Evolutionary conservation across 1,284 basidiomycete genomes (phyloP).

Genomic region (Schizophyllum amplum): DNA sequence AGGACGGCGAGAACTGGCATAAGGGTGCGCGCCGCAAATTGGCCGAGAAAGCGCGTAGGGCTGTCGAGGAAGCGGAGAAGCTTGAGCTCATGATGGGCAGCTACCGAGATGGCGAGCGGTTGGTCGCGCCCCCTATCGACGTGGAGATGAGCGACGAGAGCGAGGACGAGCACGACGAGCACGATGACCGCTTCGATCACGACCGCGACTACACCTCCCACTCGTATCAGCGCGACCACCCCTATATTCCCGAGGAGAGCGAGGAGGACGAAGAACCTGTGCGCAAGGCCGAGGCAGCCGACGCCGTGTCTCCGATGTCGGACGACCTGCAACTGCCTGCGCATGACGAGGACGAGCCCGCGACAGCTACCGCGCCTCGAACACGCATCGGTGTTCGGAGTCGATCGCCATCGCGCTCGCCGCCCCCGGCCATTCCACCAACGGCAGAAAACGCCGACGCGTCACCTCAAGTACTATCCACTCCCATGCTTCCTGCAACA

Average conservation of each 20-base stretch:
- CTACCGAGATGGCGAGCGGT: constrained; percentile 19
- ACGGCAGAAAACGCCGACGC: constrained; percentile 6
- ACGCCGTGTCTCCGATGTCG: constrained; percentile 12
- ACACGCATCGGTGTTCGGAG: constrained; percentile 11
- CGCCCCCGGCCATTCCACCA: constrained; percentile 15
- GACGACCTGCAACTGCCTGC: too few relatives aligned
- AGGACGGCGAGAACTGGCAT: constrained; percentile 52
- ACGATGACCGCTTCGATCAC: constrained; percentile 12
- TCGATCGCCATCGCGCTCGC: constrained; percentile 10
- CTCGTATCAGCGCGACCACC: constrained; percentile 34
- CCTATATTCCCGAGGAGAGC: constrained; percentile 62
- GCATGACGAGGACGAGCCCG: constrained; percentile 8
- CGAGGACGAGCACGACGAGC: constrained; percentile 54
- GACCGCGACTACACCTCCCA: constrained; percentile 28
- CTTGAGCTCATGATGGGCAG: constrained; percentile 34
- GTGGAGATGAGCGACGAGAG: constrained; percentile 79
- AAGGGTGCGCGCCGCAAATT: constrained; percentile 58
- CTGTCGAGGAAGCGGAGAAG: constrained; percentile 48
- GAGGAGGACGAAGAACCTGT: constrained; percentile 35
- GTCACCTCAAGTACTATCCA: background rate
- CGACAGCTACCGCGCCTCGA: constrained; percentile 13
- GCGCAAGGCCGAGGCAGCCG: constrained; percentile 13
- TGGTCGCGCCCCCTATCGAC: constrained; percentile 56
- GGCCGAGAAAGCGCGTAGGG: constrained; percentile 64
- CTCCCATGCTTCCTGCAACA: background rate